A percentile compares a stretch with the other conserved stretches of the same genome.
Evolutionary conservation across 169 alveolate genomes (phyloP).

Genomic region (Eimeria brunetti): DNA sequence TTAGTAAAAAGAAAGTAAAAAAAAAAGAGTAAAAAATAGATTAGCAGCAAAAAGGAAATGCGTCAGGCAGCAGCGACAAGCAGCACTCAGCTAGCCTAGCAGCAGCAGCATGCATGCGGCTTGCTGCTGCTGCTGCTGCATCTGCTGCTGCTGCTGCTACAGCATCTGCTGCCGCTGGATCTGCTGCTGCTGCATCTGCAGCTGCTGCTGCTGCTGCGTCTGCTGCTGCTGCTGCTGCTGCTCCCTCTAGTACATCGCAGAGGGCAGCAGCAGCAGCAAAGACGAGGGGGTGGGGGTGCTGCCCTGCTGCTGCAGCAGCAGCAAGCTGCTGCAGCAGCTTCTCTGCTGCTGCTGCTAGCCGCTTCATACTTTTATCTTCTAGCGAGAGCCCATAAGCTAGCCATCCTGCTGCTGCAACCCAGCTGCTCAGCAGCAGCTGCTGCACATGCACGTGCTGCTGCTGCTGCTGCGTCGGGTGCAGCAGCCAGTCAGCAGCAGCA

Average conservation of each 20-base stretch:
- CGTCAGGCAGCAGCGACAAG: not conserved
- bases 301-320: not conserved
- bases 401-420: not conserved
- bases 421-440: slow-evolving; percentile 19
- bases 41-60: not conserved
- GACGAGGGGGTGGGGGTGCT: not conserved
- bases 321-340: not conserved
- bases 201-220: not conserved
- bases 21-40: not conserved
- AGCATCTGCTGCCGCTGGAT: too few species aligned
- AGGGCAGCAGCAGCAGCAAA: not conserved
- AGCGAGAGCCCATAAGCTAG: not conserved
- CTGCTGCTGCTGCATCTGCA: not conserved
- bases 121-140: slow-evolving; percentile 15
- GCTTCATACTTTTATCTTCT: not conserved
- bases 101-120: slow-evolving; percentile 16
- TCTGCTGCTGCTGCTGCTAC: too few species aligned
- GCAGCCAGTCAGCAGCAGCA: not conserved
- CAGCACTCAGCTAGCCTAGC: not conserved
- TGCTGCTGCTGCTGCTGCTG: not conserved
- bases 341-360: not conserved
- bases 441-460: slow-evolving; percentile 17
- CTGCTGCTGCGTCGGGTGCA: slow-evolving; percentile 20
- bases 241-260: not conserved
- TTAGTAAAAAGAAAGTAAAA: not conserved